Percentiles rank a stretch among this genome's conserved stretches.
These are phyloP conservation scores for Immersiella caudata DNA, from an alignment of 495 filamentous ascomycete species.

Conservation along the genomic window DNA sequence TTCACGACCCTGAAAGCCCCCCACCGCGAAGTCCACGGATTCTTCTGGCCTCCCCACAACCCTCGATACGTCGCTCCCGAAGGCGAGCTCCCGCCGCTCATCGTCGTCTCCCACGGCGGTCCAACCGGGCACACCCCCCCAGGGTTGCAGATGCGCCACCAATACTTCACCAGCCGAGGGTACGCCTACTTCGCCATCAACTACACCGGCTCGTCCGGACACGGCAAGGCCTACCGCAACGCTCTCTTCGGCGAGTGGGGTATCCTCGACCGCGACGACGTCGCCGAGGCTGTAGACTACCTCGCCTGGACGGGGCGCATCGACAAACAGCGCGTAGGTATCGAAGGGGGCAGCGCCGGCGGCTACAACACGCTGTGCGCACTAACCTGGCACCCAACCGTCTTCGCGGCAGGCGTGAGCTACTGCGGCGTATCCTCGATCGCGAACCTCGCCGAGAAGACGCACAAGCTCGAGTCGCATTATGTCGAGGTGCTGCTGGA, in stretches of 20 bases:
- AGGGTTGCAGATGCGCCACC: constrained; percentile 41
- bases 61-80: constrained; percentile 37
- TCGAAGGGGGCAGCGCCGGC: constrained; percentile 52
- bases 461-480: constrained; percentile 57
- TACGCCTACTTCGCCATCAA: constrained; percentile 53
- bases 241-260: constrained; percentile 51
- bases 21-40: constrained; percentile 40
- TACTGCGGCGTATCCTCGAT: constrained; percentile 53
- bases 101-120: constrained; percentile 53
- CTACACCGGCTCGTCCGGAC: constrained; percentile 54
- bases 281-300: constrained; percentile 46
- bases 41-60: constrained; percentile 51
- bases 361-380: constrained; percentile 53
- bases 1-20: constrained; percentile 39
- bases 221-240: constrained; percentile 50
- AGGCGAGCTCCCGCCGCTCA: constrained; percentile 44
- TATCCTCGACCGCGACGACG: constrained; percentile 47
- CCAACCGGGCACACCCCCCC: constrained; percentile 45
- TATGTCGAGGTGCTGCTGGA: constrained; percentile 49
- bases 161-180: constrained; percentile 57
- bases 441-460: constrained; percentile 42
- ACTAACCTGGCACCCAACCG: constrained; percentile 33
- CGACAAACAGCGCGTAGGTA: constrained; percentile 45
- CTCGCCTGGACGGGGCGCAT: constrained; percentile 40
- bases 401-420: constrained; percentile 47